Conservation (phyloP, 371 early-diverging fungal genomes). For the Umbelopsis sp. region DNA sequence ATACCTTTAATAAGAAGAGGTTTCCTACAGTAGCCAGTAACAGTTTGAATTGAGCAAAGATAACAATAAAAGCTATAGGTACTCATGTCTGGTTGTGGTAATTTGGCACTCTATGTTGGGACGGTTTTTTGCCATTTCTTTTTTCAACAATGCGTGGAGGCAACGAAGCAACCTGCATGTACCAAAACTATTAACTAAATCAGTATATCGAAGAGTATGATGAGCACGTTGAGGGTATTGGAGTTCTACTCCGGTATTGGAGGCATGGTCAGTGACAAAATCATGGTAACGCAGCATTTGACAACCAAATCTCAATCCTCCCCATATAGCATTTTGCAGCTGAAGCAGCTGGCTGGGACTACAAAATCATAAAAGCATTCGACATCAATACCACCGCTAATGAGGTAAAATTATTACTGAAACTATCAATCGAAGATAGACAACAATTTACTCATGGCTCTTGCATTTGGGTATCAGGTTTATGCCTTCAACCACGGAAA, state of each 20-base stretch:
- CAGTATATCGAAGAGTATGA: not conserved
- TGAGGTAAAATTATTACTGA: conserved; percentile 42
- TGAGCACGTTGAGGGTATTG: conserved; percentile 48
- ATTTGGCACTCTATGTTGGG: not conserved
- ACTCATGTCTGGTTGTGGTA: too few species aligned
- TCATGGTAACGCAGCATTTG: not conserved
- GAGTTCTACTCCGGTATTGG: conserved; percentile 79
- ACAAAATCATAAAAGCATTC: conserved; percentile 71
- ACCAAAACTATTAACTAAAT: not conserved
- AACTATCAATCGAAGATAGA: not conserved
- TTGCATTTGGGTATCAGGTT: conserved; percentile 22
- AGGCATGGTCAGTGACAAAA: conserved; percentile 61
- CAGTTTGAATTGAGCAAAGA: too few species aligned
- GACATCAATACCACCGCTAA: conserved; percentile 85
- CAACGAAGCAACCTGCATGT: not conserved
- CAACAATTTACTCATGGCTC: not conserved
- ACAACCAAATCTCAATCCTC: too few species aligned
- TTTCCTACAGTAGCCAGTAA: too few species aligned
- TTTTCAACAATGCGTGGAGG: not conserved
- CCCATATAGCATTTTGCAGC: conserved; percentile 72
- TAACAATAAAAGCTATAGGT: too few species aligned
- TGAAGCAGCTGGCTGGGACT: conserved; percentile 55
- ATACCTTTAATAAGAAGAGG: too few species aligned
- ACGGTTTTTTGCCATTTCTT: conserved; percentile 1
- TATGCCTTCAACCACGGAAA: conserved; percentile 78